Base-by-base conservation (phyloP, 495 filamentous ascomycete genomes). In the Penicilliopsis zonata region DNA sequence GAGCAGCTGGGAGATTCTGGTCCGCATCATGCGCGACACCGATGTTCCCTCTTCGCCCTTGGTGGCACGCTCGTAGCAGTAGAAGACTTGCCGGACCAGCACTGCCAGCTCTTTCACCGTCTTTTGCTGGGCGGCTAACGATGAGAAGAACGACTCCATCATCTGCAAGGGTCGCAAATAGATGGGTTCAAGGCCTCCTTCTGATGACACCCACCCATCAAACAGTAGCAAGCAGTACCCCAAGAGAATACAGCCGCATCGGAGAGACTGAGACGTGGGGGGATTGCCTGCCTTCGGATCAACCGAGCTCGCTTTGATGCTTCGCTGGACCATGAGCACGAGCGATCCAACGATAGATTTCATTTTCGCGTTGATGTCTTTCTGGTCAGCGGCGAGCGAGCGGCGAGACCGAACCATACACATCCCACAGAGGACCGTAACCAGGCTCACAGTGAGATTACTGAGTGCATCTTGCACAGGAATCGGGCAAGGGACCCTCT, bases 351-450 rank as follows among this genome's bases (percentile, higher is more conserved):
- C 36, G 4, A 53, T 44, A 12, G 53, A 36, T 18, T 51, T 36
- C 10, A 57, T 46, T 40, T 48, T 48, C 17, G 47, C 40, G 9
- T 44, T 42, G 13, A 39, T 34, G 8, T 21, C 14, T 7, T 28
- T 35, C 5, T 52, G 36, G 9, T 18, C 22, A 29, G 15, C 28
- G 2, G 34, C 22, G 20, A 33, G 38, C n/a, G 37, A 9, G 4
- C 41, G 35, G 33, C 52, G 50, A 34, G 52, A 57, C 16, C 59
- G 53, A 13, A 55, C 52, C 17, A 63, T 53, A 28, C 52, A 55
- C 52, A 66, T 63, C 6, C 58, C 57, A 33, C 62, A 64, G 23
- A 66, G 42, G 3, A 56, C 57, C 27, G 46, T 50, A 17, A 61
- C 36, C 9, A 66, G 48, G 37, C 62, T 66, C n/a, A 49, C 47